Conservation (phyloP, 306 rosid genomes). For the Castanopsis chinensis region DNA sequence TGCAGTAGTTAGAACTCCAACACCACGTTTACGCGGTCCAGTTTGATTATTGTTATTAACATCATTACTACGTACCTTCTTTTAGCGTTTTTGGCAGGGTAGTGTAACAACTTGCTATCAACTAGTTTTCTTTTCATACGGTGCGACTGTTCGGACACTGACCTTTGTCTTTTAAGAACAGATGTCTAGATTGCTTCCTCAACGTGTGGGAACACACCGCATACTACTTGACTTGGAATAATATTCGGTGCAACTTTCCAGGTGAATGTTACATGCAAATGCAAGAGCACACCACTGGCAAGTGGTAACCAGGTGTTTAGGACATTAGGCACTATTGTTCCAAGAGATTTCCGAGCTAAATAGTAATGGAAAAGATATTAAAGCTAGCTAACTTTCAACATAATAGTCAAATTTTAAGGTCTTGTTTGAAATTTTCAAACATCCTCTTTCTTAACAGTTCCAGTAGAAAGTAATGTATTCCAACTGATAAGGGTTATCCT, state of each 20-base stretch:
- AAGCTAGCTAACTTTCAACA: background rate
- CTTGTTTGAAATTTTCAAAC: background rate
- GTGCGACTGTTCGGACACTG: too few relatives aligned
- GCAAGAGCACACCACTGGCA: background rate
- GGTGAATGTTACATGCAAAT: background rate
- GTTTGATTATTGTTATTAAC: background rate
- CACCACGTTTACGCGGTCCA: background rate
- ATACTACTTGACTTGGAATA: background rate
- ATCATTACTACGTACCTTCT: too few relatives aligned
- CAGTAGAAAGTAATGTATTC: too few relatives aligned
- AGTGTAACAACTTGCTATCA: too few relatives aligned
- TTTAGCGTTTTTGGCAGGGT: too few relatives aligned
- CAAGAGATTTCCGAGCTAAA: too few relatives aligned
- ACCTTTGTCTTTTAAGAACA: too few relatives aligned
- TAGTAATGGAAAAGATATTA: background rate
- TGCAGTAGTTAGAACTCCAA: background rate
- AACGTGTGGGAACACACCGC: background rate
- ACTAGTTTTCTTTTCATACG: too few relatives aligned
- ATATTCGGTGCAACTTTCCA: background rate
- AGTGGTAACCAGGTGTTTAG: too few relatives aligned
- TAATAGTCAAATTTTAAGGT: background rate
- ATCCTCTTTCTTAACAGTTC: too few relatives aligned
- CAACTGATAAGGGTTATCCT: too few relatives aligned
- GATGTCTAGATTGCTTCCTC: background rate
- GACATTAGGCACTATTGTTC: too few relatives aligned